Evolutionary conservation across 805 yeast species (phyloP), one percentile per base, ranked within the genome.

Genomic region (Candida anglica): DNA sequence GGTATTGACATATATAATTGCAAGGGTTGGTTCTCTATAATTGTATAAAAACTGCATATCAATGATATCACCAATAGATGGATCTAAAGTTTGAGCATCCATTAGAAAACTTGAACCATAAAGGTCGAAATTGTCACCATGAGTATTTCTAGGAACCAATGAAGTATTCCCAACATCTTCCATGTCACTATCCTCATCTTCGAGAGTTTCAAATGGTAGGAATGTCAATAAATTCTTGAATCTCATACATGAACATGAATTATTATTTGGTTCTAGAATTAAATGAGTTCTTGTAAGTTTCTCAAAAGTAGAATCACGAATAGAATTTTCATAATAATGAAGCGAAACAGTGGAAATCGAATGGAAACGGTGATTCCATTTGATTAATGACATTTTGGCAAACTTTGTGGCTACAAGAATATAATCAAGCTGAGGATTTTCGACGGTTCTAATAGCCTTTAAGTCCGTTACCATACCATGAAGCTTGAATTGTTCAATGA

Each of bases 1-100:
- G 13, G 59, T 44, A 29, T 50, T 62, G 20, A 77, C 75, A 34
- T 78, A 73, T 18, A 87, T 52, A 4, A 87, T 68, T 0, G 83
- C 91, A 15, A 87, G 44, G 0, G 97, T 89, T 0, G 97, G 95
- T 38, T 82, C 93, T 43, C 82, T 64, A 50, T 86, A 91, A 36
- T 81, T 81, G 48, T 78, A 58, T 25, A 91, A 56, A 52, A 85
- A 89, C 31, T 76, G 77, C 44, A 81, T 69, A 50, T 86, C 95
- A 2, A 82, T 64, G 11, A 93, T 75, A 41, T 79, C 77, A 2
- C 68, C 71, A 28, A 88, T 68, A 4, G 74, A 66, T 0, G 75
- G 46, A 43, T 81, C 79, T 24, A 91, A 60, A 17, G 71, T 62
- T 1, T 72, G 60, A 0, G 82, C 78, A 31, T 73, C 71, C 17